Evolutionary conservation across 768 basidiomycete species (phyloP), one percentile per base, ranked within the genome.

Genomic region (Mycena vitilis): DNA sequence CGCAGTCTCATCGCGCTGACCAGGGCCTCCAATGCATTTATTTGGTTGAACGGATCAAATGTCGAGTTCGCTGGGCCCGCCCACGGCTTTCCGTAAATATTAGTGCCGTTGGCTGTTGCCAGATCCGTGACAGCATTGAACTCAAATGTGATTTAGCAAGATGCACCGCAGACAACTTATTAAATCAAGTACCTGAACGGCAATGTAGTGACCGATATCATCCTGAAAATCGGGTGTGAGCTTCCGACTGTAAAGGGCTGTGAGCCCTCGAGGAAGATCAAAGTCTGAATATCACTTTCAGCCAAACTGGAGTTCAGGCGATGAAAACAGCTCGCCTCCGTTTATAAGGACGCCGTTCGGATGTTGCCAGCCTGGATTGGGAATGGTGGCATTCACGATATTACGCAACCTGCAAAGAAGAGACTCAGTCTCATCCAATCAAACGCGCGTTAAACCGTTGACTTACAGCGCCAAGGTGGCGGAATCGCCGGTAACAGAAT

Each of bases 351-450:
- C 58, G 36, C 58, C 58, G 22, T 22, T 47, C 30, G 58, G 34
- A 30, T 47, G 10, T 59, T 59, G 58, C 58, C 58, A 59, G 44
- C 30, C 20, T 47, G 25, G 58, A 59, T 59, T 36, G 5, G 30
- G 58, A 34, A 59, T 48, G 9, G 58, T 59, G 30, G 57, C 55
- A 40, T 57, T 42, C 55, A 57, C 38, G 40, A 42, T 57, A 57
- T 57, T 16, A 5, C 23, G 40, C 55, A 57, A 42, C 40, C 55
- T 57, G 47, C n/a, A 48, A 45, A 2, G 20, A 18, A 45, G 44
- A 45, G 16, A 18, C 4, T 25, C 38, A 44, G 42, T 1, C 40
- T 40, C 40, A 10, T 40, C 40, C 4, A 40, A 11, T 40, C 40
- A 40, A 40, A 11, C 4, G 40, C 40, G 10, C 40, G 40, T 9